Evolutionary conservation across 495 filamentous ascomycete genomes (phyloP).

Genomic region (Cairneyella variabilis): DNA sequence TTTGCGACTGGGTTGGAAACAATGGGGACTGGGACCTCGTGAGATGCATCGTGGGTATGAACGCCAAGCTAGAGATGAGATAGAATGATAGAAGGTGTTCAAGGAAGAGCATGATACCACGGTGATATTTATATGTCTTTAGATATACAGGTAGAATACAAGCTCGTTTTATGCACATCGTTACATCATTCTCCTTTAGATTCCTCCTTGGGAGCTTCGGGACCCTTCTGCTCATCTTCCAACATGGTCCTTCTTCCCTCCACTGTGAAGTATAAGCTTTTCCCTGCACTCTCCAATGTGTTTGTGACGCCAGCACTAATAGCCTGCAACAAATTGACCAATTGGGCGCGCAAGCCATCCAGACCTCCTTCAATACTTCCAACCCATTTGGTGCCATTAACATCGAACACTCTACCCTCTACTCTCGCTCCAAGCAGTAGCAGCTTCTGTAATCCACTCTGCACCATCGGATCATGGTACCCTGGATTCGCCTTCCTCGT

Average conservation of each 20-base stretch:
- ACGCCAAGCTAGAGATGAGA: slow-evolving; percentile 62
- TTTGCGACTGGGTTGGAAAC: slow-evolving; percentile 89
- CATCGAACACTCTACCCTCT: slow-evolving; percentile 77
- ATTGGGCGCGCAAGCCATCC: slow-evolving; percentile 74
- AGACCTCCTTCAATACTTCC: slow-evolving; percentile 79
- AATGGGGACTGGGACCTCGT: slow-evolving; percentile 93
- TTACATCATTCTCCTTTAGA: slow-evolving; percentile 19
- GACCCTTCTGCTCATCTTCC: slow-evolving; percentile 56
- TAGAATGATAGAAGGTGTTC: slow-evolving; percentile 3
- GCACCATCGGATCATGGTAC: slow-evolving; percentile 72
- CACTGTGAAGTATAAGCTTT: slow-evolving; percentile 77
- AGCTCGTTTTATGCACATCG: background rate
- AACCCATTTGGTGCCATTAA: slow-evolving; percentile 75
- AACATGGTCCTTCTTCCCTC: slow-evolving; percentile 79
- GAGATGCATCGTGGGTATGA: slow-evolving; percentile 87
- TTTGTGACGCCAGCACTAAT: slow-evolving; percentile 69
- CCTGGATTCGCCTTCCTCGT: slow-evolving; percentile 68
- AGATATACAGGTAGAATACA: slow-evolving; percentile 25
- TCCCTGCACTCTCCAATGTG: slow-evolving; percentile 69
- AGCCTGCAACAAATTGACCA: slow-evolving; percentile 72
- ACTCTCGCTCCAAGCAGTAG: slow-evolving; percentile 81
- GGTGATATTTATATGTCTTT: slow-evolving; percentile 15
- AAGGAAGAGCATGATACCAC: background rate
- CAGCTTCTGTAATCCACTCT: slow-evolving; percentile 80
- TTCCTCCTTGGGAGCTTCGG: slow-evolving; percentile 27